A percentile compares a stretch with the other conserved stretches of the same genome.
Evolutionary conservation across 768 basidiomycete genomes (phyloP).

Genomic region (Podaxis mareebaensis): DNA sequence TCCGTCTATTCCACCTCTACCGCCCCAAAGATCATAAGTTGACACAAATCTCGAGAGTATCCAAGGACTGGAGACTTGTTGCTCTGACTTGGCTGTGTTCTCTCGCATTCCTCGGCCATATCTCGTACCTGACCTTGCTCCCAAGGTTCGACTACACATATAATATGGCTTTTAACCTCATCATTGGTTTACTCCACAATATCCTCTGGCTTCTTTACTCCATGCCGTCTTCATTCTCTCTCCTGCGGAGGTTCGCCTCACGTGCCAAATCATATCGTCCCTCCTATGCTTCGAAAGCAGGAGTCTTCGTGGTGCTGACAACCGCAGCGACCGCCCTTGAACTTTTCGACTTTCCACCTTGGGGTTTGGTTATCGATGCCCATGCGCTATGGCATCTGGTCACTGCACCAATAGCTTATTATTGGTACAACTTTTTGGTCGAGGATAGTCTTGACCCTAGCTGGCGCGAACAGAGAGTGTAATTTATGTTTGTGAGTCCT

Average conservation of each 20-base stretch:
- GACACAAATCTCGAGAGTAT: slow-evolving; percentile 23
- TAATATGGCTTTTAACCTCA: slow-evolving; percentile 85
- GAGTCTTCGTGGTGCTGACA: slow-evolving; percentile 65
- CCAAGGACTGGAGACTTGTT: slow-evolving; percentile 23
- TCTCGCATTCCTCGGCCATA: slow-evolving; percentile 63
- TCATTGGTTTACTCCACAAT: slow-evolving; percentile 78
- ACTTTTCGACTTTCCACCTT: slow-evolving; percentile 88
- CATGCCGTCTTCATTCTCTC: slow-evolving; percentile 45
- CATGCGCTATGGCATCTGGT: slow-evolving; percentile 92
- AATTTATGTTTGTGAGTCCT: neutral
- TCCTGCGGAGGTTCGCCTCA: slow-evolving; percentile 56
- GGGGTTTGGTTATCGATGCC: slow-evolving; percentile 77
- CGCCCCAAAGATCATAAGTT: slow-evolving; percentile 27
- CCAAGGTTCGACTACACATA: slow-evolving; percentile 92
- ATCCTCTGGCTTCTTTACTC: slow-evolving; percentile 79
- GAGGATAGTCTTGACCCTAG: slow-evolving; percentile 70
- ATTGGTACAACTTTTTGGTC: slow-evolving; percentile 87
- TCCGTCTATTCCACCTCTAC: slow-evolving; percentile 80
- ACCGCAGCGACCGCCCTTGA: slow-evolving; percentile 79
- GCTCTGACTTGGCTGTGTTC: slow-evolving; percentile 55
- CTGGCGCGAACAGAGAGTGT: slow-evolving; percentile 52
- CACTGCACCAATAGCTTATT: slow-evolving; percentile 72
- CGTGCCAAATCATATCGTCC: slow-evolving; percentile 61
- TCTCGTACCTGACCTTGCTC: slow-evolving; percentile 74
- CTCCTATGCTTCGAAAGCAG: slow-evolving; percentile 51